Evolutionary conservation across 2,329 filamentous ascomycete genomes (phyloP), one percentile per base, ranked within the genome.

Genomic region (Botrytis tulipae): DNA sequence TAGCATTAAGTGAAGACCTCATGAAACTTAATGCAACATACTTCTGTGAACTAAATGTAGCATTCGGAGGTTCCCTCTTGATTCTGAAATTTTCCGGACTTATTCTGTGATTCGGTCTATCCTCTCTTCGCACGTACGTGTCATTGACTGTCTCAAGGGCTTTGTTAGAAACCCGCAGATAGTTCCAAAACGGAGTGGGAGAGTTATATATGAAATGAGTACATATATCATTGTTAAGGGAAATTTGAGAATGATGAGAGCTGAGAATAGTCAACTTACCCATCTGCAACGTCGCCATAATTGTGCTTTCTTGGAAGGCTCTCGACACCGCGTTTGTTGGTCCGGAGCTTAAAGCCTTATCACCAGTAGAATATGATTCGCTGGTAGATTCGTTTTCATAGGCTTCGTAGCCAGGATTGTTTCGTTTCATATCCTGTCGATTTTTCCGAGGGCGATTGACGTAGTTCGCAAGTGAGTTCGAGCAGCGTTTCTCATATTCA

Each of bases 281-380:
- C 4, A 12, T n/a, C n/a, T 25, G 22, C 12, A 6, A 2, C 48
- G 25, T 25, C 12, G 0, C 10, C 48, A 14, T 7, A 25, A 14
- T 4, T 14, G 4, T 0, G 46, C 22, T 51, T 25, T 12, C 48
- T 14, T 14, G 12, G 12, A 16, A 51, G 48, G 12, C 12, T 10
- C 0, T 51, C 48, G 12, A 51, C 48, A 51, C 25, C 1, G 48
- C 7, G 5, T 7, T n/a, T 14, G 2, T n/a, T 51, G 48, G 12
- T 5, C 14, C 12, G 5, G 4, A 16, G 12, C 12, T n/a, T 51
- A 7, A n/a, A 51, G 25, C 25, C 8, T 48, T 0, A 16, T n/a
- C 0, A 14, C 25, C 5, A n/a, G 25, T n/a, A 16, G 10, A n/a
- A n/a, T 16, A 7, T 51, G 25, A n/a, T 12, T n/a, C 5, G 4